Conservation (phyloP, 2,329 filamentous ascomycete genomes). For the Apiospora hydei region DNA sequence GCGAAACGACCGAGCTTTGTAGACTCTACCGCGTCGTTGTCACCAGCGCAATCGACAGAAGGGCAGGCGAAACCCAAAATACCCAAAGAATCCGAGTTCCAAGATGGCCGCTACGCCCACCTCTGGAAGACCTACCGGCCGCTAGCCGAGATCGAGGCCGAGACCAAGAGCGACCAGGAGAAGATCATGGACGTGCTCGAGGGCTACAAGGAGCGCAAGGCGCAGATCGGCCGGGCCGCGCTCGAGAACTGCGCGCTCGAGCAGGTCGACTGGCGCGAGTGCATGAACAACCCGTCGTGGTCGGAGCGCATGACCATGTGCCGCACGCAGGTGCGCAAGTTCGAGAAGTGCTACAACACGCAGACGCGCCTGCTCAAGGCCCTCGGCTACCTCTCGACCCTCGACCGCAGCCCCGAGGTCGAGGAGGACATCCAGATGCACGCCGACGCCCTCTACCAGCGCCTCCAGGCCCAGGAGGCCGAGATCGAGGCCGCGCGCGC, state of each 20-base stretch:
- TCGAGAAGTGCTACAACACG: conserved; percentile 88
- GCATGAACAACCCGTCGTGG: conserved; percentile 77
- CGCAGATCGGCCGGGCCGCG: conserved; percentile 78
- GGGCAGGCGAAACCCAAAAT: conserved; percentile 41
- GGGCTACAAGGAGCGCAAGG: conserved; percentile 82
- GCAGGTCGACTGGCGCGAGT: conserved; percentile 82
- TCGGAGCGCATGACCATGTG: conserved; percentile 80
- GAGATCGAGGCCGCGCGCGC: conserved; percentile 74
- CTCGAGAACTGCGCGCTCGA: conserved; percentile 93
- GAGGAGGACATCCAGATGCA: conserved; percentile 96
- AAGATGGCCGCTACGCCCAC: conserved; percentile 75
- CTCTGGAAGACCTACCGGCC: conserved; percentile 93
- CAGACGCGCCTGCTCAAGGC: conserved; percentile 91
- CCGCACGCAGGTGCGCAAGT: conserved; percentile 74
- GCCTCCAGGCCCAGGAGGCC: conserved; percentile 83
- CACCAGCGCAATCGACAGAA: conserved; percentile 23
- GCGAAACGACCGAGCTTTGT: conserved; percentile 25
- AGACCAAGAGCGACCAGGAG: conserved; percentile 78
- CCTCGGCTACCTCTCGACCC: conserved; percentile 80
- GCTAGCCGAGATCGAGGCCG: conserved; percentile 71
- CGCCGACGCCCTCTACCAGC: conserved; percentile 87
- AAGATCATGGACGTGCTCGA: conserved; percentile 82
- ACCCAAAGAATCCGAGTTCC: conserved; percentile 61
- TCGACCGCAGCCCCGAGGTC: conserved; percentile 68
- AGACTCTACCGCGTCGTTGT: conserved; percentile 22